phyloP scores from a whole-genome alignment of 1,284 basidiomycete genomes.

The Pterulicium gracile region DNA sequence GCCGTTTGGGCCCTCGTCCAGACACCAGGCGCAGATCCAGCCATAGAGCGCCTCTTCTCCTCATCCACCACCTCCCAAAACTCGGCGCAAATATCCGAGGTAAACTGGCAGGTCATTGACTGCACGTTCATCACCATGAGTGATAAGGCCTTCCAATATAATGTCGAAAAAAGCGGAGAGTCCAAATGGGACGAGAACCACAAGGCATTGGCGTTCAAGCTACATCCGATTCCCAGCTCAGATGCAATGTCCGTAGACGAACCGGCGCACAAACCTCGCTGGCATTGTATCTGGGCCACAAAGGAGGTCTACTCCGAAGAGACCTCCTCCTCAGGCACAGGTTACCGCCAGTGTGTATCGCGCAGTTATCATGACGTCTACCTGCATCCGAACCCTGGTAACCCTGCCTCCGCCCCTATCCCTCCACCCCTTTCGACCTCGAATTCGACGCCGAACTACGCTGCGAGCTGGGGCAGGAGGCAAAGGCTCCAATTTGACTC shows the following conservation, averaged over 20 bases:
- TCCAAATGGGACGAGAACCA: slow-evolving; percentile 48
- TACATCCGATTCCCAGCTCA: slow-evolving; percentile 18
- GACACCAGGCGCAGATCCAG: background rate
- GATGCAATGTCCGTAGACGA: slow-evolving; percentile 21
- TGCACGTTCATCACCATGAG: slow-evolving; percentile 43
- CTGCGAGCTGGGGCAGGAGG: background rate
- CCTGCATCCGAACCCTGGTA: slow-evolving; percentile 7
- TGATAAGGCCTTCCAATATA: slow-evolving; percentile 42
- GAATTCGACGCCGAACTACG: background rate
- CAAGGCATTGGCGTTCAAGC: slow-evolving; percentile 36
- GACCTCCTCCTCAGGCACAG: slow-evolving; percentile 20
- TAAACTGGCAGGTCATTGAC: slow-evolving; percentile 34
- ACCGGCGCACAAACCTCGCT: slow-evolving; percentile 19
- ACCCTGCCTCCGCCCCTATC: slow-evolving; percentile 11
- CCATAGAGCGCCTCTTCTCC: slow-evolving; percentile 49
- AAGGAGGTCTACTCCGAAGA: slow-evolving; percentile 36
- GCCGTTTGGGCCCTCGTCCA: background rate
- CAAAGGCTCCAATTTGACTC: background rate
- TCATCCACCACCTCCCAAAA: slow-evolving; percentile 26
- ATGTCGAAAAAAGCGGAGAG: slow-evolving; percentile 13
- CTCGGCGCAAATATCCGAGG: slow-evolving; percentile 22
- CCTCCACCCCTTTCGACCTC: slow-evolving; percentile 6
- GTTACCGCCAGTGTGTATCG: slow-evolving; percentile 27
- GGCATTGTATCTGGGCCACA: slow-evolving; percentile 57
- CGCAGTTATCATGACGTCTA: slow-evolving; percentile 53